These are phyloP conservation scores for Bauhinia variegata DNA, from an alignment of 306 rosid genomes.

Conservation along the genomic window DNA sequence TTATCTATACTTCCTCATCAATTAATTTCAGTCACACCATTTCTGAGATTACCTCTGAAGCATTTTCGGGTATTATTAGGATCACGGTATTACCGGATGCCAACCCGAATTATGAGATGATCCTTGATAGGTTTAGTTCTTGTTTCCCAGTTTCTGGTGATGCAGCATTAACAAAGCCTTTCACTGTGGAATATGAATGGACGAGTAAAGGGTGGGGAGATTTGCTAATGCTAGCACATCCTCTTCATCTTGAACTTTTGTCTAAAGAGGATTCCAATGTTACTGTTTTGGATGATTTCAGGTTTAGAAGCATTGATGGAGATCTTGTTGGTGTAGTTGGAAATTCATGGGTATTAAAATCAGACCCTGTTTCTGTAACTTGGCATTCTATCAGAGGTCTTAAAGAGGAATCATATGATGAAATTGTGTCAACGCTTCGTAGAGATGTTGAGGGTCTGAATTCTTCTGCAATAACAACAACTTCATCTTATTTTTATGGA, in stretches of 20 bases:
- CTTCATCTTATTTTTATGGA: conserved; percentile 73
- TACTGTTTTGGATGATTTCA: conserved; percentile 61
- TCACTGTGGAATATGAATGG: conserved; percentile 68
- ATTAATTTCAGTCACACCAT: conserved; percentile 39
- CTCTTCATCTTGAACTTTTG: conserved; percentile 71
- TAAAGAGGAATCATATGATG: conserved; percentile 48
- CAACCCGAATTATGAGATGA: conserved; percentile 32
- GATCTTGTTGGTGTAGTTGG: conserved; percentile 89
- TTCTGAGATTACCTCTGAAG: conserved; percentile 48
- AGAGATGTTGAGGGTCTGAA: conserved; percentile 66
- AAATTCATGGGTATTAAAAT: conserved; percentile 62
- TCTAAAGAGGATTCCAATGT: conserved; percentile 28
- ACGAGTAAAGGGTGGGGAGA: conserved; percentile 68
- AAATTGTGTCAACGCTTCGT: conserved; percentile 62
- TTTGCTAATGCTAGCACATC: conserved; percentile 83
- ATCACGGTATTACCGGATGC: conserved; percentile 58
- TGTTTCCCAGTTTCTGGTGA: conserved; percentile 75
- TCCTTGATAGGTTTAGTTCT: conserved; percentile 66
- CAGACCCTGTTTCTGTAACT: conserved; percentile 52
- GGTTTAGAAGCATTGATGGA: conserved; percentile 76
- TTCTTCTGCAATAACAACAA: conserved; percentile 43
- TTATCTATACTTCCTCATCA: conserved; percentile 64
- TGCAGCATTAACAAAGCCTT: conserved; percentile 55
- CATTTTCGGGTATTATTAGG: conserved; percentile 66
- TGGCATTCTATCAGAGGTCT: conserved; percentile 75